Base-by-base conservation (phyloP, 257 asterid species). In the Nicotiana knightiana region DNA sequence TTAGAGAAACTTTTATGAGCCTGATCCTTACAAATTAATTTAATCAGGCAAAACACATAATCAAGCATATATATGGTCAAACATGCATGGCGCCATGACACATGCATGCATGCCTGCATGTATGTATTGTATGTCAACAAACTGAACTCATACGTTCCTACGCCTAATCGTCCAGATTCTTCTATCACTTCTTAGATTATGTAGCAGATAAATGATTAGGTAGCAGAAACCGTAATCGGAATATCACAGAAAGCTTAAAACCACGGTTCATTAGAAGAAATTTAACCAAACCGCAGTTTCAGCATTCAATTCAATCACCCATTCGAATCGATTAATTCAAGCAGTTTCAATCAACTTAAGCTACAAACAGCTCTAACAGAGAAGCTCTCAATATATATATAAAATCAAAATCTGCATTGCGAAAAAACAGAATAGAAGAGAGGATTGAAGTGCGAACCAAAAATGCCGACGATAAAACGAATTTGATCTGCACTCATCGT, bases 381-480 rank as follows among this genome's bases (percentile, higher is more conserved):
- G 11, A 32, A 9, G 9, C 59, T 21, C 24, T 43, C 37, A 53
- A 15, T 18, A 58, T 43, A 39, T 2, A 6, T 28, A 54, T 12
- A 17, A 16, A 75, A 75, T 75, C 9, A 7, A 13, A 66, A 66
- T 18, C 17, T 33, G 12, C 24, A 15, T 2, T 33, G 0, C 1
- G 10, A 24, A 46, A 67, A 16, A 71, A 53, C 17, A 53, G 58
- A 68, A n/a, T n/a, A 5, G 32, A 75, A 64, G 10, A 64, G 67
- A 82, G n/a, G 43, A 53, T 30, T 53, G 13, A 54, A 30, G 68
- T 51, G 30, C 65, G 51, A 33, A 64, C 54, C 83, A 2, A 53
- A 3, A 66, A 81, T 51, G 83, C 83, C 83, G 43, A 81, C 64
- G 78, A 32, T 17, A 5, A 71, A 51, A 43, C 83, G 83, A 59